These are phyloP conservation scores for Trichocladium uniseriatum DNA, from an alignment of 495 filamentous ascomycete species.

Conservation along the genomic window DNA sequence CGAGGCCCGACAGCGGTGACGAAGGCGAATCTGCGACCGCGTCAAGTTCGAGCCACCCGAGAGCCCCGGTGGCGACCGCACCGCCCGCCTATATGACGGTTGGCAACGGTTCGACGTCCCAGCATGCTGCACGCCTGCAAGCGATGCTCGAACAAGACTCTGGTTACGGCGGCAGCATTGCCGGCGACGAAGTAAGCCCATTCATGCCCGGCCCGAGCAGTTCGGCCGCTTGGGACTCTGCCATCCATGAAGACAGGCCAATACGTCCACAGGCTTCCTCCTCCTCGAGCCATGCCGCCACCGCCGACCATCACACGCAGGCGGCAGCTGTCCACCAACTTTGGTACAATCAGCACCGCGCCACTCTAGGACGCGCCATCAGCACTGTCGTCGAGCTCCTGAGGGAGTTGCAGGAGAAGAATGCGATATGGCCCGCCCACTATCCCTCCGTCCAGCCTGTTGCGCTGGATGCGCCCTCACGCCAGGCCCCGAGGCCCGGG, in stretches of 20 bases:
- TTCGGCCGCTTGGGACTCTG: conserved; percentile 30
- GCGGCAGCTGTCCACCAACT: conserved; percentile 41
- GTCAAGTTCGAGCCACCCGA: conserved; percentile 7
- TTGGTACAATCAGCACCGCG: conserved; percentile 82
- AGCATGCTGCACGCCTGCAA: conserved; percentile 56
- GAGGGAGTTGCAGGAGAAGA: conserved; percentile 76
- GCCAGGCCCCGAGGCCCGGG: conserved; percentile 34
- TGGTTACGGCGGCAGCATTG: conserved; percentile 75
- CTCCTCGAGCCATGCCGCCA: conserved; percentile 16
- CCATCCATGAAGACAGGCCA: conserved; percentile 60
- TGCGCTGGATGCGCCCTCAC: conserved; percentile 37
- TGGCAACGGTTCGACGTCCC: conserved; percentile 69
- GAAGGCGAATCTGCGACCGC: conserved; percentile 15
- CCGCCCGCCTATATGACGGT: conserved; percentile 77
- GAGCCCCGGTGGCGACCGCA: conserved; percentile 16
- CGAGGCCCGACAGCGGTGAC: conserved; percentile 11
- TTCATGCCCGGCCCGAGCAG: conserved; percentile 28
- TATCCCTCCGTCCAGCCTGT: conserved; percentile 78
- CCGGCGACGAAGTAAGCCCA: conserved; percentile 31
- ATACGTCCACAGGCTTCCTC: conserved; percentile 20
- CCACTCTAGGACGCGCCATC: conserved; percentile 74
- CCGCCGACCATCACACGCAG: conserved; percentile 35
- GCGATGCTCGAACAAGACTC: conserved; percentile 76
- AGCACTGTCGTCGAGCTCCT: conserved; percentile 69
- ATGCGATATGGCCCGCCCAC: conserved; percentile 83